Percentiles rank a stretch among this genome's conserved stretches.
Evolutionary conservation across 1,284 basidiomycete genomes (phyloP).

Genomic region (Anthracocystis setariae): DNA sequence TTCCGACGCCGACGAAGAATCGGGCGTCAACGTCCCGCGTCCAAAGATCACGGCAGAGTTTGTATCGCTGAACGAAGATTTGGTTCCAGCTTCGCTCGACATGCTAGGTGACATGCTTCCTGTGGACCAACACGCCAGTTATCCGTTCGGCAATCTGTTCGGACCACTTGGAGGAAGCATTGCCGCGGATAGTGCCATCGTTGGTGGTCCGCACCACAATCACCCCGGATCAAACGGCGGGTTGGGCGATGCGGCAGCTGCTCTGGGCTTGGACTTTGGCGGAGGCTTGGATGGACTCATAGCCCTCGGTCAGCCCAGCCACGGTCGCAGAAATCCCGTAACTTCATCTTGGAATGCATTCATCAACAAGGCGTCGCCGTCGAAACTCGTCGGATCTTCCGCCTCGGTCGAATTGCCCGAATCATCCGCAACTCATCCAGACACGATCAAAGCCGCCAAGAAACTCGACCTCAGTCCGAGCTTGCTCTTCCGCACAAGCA

Average conservation of each 20-base stretch:
- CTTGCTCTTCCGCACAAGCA: slow-evolving; percentile 33
- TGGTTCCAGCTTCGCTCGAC: slow-evolving; percentile 54
- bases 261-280: slow-evolving; percentile 34
- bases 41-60: slow-evolving; percentile 42
- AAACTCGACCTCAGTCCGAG: slow-evolving; percentile 33
- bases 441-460: slow-evolving; percentile 14
- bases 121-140: slow-evolving; percentile 59
- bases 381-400: slow-evolving; percentile 37
- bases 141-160: slow-evolving; percentile 57
- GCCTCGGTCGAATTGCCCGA: slow-evolving; percentile 5
- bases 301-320: slow-evolving; percentile 29
- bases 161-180: slow-evolving; percentile 36
- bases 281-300: slow-evolving; percentile 34
- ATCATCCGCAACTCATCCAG: slow-evolving; percentile 7
- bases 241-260: slow-evolving; percentile 25
- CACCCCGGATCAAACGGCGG: neutral
- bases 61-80: slow-evolving; percentile 50
- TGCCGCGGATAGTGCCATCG: slow-evolving; percentile 41
- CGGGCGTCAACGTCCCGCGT: slow-evolving; percentile 21
- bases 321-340: slow-evolving; percentile 33
- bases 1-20: slow-evolving; percentile 23
- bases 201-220: slow-evolving; percentile 15
- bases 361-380: slow-evolving; percentile 40
- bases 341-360: slow-evolving; percentile 33
- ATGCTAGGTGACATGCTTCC: slow-evolving; percentile 59